phyloP scores from a whole-genome alignment of 2,329 filamentous ascomycete genomes.

The Xylaria arbuscula region DNA sequence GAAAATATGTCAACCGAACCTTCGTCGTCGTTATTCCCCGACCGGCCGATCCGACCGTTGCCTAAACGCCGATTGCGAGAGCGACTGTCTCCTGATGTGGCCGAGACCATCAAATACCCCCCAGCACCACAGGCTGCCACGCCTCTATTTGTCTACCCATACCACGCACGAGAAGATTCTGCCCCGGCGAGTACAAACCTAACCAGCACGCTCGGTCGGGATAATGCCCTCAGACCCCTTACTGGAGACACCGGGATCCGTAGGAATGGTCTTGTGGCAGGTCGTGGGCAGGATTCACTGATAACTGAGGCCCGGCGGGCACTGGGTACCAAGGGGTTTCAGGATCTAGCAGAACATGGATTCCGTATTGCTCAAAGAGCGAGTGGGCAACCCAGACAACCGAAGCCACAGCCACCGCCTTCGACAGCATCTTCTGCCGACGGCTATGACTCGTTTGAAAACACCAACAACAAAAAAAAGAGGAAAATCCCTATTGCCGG shows the following conservation, averaged over 20 bases:
- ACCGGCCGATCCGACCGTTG: conserved; percentile 91
- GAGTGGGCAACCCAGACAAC: conserved; percentile 56
- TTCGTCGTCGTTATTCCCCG: conserved; percentile 82
- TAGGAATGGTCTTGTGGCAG: conserved; percentile 43
- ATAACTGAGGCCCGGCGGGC: conserved; percentile 44
- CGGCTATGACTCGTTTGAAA: conserved; percentile 97
- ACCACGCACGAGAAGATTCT: conserved; percentile 64
- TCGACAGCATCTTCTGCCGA: conserved; percentile 80
- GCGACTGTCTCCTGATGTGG: conserved; percentile 85
- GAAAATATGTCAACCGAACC: conserved; percentile 77
- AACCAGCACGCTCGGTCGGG: conserved; percentile 45
- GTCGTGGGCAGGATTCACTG: conserved; percentile 43
- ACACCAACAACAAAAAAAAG: conserved; percentile 99
- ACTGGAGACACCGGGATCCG: conserved; percentile 52
- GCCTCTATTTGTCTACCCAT: conserved; percentile 81
- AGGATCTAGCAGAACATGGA: conserved; percentile 58
- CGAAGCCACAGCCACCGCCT: conserved; percentile 66
- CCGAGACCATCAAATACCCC: conserved; percentile 84
- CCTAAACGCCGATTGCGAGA: conserved; percentile 90
- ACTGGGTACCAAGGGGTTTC: conserved; percentile 58
- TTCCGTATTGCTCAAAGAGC: conserved; percentile 57
- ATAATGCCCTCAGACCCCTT: conserved; percentile 49
- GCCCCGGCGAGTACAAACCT: conserved; percentile 48
- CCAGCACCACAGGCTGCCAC: conserved; percentile 76
- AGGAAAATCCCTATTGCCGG: conserved; percentile 94